Conservation (phyloP, 306 rosid species). For the Quercus engelmannii region DNA sequence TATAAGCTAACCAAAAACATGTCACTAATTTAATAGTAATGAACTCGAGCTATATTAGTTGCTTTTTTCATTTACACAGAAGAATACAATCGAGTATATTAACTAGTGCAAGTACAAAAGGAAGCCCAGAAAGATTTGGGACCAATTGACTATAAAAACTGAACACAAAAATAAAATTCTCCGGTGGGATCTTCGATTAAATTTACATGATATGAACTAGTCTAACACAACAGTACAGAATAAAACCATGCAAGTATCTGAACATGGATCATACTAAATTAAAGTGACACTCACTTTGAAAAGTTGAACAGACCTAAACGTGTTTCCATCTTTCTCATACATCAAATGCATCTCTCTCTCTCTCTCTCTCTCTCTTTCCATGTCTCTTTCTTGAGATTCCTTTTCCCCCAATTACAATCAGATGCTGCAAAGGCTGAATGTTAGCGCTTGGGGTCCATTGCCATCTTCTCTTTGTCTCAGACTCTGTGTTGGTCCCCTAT, state of each 20-base stretch:
- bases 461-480: too few relatives aligned
- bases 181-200: background rate
- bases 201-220: background rate
- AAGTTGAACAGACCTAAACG: background rate
- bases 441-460: too few relatives aligned
- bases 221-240: conserved; percentile 2
- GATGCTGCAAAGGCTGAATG: background rate
- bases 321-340: background rate
- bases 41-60: background rate
- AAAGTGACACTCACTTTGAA: conserved; percentile 3
- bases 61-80: conserved; percentile 13
- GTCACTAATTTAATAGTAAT: too few relatives aligned
- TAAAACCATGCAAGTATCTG: background rate
- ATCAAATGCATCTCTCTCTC: background rate
- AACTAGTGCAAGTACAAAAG: background rate
- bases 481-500: too few relatives aligned
- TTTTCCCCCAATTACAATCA: background rate
- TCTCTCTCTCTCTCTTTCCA: background rate
- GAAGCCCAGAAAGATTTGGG: background rate
- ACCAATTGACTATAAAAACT: background rate
- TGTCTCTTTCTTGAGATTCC: background rate
- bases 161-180: background rate
- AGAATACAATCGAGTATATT: conserved; percentile 6
- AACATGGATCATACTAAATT: conserved; percentile 18
- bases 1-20: too few relatives aligned